Evolutionary conservation across 306 rosid species (phyloP).

Genomic region (Astragalus membranaceus): DNA sequence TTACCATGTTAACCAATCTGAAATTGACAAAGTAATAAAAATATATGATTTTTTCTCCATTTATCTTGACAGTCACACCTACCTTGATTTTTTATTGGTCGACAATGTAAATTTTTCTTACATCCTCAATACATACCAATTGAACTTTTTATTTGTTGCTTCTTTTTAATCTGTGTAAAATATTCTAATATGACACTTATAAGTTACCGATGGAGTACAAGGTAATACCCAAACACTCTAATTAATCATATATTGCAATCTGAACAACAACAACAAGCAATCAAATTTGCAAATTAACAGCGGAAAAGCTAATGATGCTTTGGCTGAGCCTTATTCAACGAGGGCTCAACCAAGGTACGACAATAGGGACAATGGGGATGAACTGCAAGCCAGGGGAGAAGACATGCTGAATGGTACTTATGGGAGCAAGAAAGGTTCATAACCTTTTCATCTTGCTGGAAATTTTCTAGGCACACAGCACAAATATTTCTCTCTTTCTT

Average conservation of each 20-base stretch:
- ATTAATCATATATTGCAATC: neutral
- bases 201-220: neutral
- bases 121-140: too few species aligned
- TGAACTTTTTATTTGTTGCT: too few species aligned
- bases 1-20: too few species aligned
- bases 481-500: conserved; percentile 30
- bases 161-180: too few species aligned
- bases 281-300: neutral
- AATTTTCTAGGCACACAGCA: conserved; percentile 31
- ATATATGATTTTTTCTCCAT: too few species aligned
- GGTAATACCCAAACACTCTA: neutral
- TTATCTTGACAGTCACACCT: too few species aligned
- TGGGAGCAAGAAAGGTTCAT: conserved; percentile 38
- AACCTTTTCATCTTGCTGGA: conserved; percentile 5
- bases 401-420: conserved; percentile 35
- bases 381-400: conserved; percentile 32
- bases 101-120: too few species aligned
- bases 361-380: conserved; percentile 43
- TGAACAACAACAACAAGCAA: neutral
- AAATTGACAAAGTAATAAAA: too few species aligned
- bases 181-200: too few species aligned
- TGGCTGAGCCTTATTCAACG: neutral
- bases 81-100: too few species aligned
- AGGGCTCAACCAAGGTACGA: conserved; percentile 1
- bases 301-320: neutral